These are phyloP conservation scores for Zancudomyces culisetae DNA, from an alignment of 371 early-diverging fungal genomes.

Conservation along the genomic window DNA sequence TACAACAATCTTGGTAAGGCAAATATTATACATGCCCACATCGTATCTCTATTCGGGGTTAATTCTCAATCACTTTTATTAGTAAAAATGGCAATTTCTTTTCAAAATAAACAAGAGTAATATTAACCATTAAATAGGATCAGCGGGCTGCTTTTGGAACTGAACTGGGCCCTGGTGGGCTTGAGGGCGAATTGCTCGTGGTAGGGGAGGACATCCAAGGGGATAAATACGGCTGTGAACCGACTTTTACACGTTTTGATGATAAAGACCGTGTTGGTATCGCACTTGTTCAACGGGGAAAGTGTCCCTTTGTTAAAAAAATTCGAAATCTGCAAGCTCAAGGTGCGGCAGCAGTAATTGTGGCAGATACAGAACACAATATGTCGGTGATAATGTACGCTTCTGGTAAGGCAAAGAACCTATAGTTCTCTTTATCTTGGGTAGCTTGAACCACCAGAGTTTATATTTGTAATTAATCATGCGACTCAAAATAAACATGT, in stretches of 20 bases:
- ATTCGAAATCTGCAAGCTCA: slow-evolving; percentile 69
- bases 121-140: slow-evolving; percentile 10
- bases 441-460: too few relatives aligned
- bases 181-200: slow-evolving; percentile 17
- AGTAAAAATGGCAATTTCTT: background rate
- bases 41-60: too few relatives aligned
- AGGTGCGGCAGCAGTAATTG: slow-evolving; percentile 72
- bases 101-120: background rate
- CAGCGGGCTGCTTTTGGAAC: slow-evolving; percentile 25
- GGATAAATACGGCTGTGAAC: slow-evolving; percentile 20
- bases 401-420: slow-evolving; percentile 16
- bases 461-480: too few relatives aligned
- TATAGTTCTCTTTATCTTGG: too few relatives aligned
- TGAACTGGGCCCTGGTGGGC: slow-evolving; percentile 15
- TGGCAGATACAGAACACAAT: slow-evolving; percentile 57
- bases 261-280: slow-evolving; percentile 40
- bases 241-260: slow-evolving; percentile 8
- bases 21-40: background rate
- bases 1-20: background rate
- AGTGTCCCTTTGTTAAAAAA: slow-evolving; percentile 71
- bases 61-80: too few relatives aligned
- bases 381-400: slow-evolving; percentile 82
- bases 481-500: too few relatives aligned
- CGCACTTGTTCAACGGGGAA: slow-evolving; percentile 62
- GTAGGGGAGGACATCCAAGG: slow-evolving; percentile 15